Evolutionary conservation across 257 asterid species (phyloP).

Genomic region (Thymus mandschuricus): DNA sequence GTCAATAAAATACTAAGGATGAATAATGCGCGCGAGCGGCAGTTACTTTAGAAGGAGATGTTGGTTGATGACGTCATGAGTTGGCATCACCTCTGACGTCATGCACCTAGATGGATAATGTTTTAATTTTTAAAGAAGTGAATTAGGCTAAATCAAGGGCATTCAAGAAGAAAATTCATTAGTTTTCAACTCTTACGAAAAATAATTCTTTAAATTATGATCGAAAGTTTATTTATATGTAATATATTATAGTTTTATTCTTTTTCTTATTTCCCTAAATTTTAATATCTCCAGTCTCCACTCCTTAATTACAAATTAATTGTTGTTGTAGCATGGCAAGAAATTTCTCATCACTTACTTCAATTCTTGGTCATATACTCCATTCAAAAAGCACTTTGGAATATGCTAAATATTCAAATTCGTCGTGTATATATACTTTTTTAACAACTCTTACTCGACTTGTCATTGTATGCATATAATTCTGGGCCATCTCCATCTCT

Average conservation of each 20-base stretch:
- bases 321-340: neutral
- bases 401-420: too few relatives aligned
- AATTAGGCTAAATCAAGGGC: too few relatives aligned
- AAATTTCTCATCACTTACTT: conserved; percentile 10
- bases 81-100: conserved; percentile 22
- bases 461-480: neutral
- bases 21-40: too few relatives aligned
- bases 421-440: neutral
- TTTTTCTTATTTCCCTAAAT: neutral
- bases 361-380: too few relatives aligned
- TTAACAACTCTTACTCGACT: conserved; percentile 2
- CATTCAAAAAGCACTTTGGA: neutral
- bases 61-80: conserved; percentile 20
- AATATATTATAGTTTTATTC: too few relatives aligned
- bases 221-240: too few relatives aligned
- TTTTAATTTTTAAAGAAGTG: neutral
- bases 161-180: too few relatives aligned
- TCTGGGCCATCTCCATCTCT: conserved; percentile 2
- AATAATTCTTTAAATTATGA: too few relatives aligned
- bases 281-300: neutral
- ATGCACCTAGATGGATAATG: neutral
- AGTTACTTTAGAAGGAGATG: too few relatives aligned
- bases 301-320: neutral
- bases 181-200: too few relatives aligned
- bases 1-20: neutral